Percentiles rank a stretch among this genome's conserved stretches.
Evolutionary conservation across 2,329 filamentous ascomycete genomes (phyloP).

Genomic region (Ophiocordyceps sinensis): DNA sequence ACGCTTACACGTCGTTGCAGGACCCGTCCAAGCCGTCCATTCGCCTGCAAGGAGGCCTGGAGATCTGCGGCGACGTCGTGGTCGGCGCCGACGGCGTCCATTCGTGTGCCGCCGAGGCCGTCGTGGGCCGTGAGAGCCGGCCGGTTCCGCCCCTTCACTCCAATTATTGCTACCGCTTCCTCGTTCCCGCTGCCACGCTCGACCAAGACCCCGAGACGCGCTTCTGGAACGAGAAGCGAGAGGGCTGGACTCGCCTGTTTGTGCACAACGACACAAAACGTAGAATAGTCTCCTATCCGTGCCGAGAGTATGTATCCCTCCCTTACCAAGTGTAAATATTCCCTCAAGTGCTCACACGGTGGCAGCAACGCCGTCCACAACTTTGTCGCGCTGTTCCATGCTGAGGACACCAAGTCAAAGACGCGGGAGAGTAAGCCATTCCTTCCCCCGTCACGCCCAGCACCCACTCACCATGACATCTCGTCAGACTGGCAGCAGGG

Average conservation of each 20-base stretch:
- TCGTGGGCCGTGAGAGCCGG: slow-evolving; percentile 12
- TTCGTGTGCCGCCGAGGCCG: slow-evolving; percentile 13
- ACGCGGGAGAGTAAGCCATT: slow-evolving; percentile 8
- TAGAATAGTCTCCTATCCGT: slow-evolving; percentile 18
- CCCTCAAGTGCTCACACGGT: background rate
- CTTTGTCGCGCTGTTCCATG: slow-evolving; percentile 17
- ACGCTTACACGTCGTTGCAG: slow-evolving; percentile 3
- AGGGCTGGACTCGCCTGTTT: slow-evolving; percentile 13
- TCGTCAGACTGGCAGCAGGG: slow-evolving; percentile 14
- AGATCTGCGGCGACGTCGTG: slow-evolving; percentile 20
- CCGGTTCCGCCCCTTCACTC: slow-evolving; percentile 12
- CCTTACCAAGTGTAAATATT: background rate
- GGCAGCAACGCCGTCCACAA: slow-evolving; percentile 18
- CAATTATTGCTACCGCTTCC: slow-evolving; percentile 21
- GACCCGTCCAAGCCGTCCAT: slow-evolving; percentile 12
- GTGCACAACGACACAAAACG: slow-evolving; percentile 8
- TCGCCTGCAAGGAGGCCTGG: slow-evolving; percentile 13
- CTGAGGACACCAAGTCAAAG: slow-evolving; percentile 7
- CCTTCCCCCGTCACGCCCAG: too few species aligned
- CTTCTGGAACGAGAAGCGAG: slow-evolving; percentile 13
- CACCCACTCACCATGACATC: too few species aligned
- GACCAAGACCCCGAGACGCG: slow-evolving; percentile 16
- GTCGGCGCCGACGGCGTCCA: slow-evolving; percentile 31
- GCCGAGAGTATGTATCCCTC: slow-evolving; percentile 11
- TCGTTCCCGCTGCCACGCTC: slow-evolving; percentile 15